phyloP scores from a whole-genome alignment of 2,329 filamentous ascomycete genomes.

The Fonsecaea monophora region DNA sequence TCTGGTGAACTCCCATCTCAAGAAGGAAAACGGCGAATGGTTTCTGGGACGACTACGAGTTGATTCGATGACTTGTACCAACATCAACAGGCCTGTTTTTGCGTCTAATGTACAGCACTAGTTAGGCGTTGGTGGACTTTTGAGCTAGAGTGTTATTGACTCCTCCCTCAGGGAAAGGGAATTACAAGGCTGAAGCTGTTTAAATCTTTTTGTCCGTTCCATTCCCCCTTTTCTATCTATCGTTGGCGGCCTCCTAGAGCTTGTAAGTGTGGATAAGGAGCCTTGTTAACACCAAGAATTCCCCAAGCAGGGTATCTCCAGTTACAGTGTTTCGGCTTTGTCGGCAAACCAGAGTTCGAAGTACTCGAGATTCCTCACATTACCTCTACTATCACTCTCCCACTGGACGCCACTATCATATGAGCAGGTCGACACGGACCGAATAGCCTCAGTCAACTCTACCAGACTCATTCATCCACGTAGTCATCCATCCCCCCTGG shows the following conservation, averaged over 20 bases:
- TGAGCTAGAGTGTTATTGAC: not conserved
- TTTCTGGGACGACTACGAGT: not conserved
- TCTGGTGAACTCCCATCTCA: not conserved
- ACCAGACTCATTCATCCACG: not conserved
- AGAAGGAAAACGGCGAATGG: not conserved
- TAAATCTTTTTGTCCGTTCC: not conserved
- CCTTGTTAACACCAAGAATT: not conserved
- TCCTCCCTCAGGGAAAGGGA: not conserved
- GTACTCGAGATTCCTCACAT: not conserved
- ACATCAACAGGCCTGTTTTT: not conserved
- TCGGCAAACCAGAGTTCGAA: not conserved
- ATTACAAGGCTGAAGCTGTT: not conserved
- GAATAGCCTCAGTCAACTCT: not conserved
- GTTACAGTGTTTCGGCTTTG: not conserved
- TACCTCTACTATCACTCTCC: not conserved
- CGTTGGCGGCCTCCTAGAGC: too few relatives aligned
- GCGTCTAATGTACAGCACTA: not conserved
- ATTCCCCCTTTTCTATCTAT: not conserved
- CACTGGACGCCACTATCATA: not conserved
- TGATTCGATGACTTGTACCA: constrained; percentile 5
- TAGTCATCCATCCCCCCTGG: not conserved
- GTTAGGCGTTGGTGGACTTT: not conserved
- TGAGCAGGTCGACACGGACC: not conserved
- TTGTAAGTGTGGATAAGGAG: not conserved
- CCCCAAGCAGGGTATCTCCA: not conserved